A percentile compares a stretch with the other conserved stretches of the same genome.
Conservation (phyloP, 164 flowering plant species). For the Magnolia kwangsiensis region DNA sequence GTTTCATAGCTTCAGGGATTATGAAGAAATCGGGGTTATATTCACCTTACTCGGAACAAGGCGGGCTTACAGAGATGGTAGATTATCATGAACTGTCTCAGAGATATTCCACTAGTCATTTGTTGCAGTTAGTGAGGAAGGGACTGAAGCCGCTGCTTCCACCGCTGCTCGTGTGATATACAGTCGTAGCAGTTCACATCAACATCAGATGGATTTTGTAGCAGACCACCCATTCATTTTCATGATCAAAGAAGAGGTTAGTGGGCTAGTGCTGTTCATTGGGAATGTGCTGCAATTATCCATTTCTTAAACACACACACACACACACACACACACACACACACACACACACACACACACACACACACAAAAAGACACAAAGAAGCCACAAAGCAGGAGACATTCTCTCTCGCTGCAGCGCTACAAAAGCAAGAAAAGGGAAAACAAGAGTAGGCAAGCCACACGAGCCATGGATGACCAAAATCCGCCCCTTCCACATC, state of each 20-base stretch:
- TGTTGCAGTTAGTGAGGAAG: conserved; percentile 12
- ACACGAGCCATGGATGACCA: too few relatives aligned
- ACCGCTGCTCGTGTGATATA: too few relatives aligned
- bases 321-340: too few relatives aligned
- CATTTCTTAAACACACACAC: too few relatives aligned
- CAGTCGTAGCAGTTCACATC: neutral
- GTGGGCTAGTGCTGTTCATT: conserved; percentile 1
- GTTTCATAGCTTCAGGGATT: conserved; percentile 12
- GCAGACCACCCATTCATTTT: conserved; percentile 17
- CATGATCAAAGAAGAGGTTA: conserved; percentile 6
- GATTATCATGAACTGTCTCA: neutral
- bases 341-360: too few relatives aligned
- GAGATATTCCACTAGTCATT: conserved; percentile 2
- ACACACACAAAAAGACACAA: too few relatives aligned
- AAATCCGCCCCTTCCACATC: too few relatives aligned
- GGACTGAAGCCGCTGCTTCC: conserved; percentile 24
- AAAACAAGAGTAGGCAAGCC: too few relatives aligned
- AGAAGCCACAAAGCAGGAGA: too few relatives aligned
- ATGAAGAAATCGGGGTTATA: conserved; percentile 10
- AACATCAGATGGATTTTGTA: neutral
- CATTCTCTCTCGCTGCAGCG: too few relatives aligned
- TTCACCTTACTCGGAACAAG: conserved; percentile 8
- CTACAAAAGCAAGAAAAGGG: too few relatives aligned
- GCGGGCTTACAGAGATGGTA: conserved; percentile 17
- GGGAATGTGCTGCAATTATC: too few relatives aligned